A percentile compares a stretch with the other conserved stretches of the same genome.
Conservation (phyloP, 2,329 filamentous ascomycete species). For the Xylariaceae sp. region DNA sequence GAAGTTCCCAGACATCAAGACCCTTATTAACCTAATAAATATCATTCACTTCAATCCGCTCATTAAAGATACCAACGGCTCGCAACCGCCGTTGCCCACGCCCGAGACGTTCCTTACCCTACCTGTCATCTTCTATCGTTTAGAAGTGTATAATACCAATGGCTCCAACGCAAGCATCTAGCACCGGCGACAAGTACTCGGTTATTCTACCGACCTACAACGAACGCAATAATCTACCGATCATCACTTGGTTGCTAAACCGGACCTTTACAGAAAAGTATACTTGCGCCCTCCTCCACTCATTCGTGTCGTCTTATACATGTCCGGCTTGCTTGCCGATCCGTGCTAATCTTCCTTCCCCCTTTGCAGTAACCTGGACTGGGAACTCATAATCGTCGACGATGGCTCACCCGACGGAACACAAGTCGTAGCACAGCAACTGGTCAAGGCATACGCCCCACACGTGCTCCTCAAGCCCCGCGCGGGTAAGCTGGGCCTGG, state of each 20-base stretch:
- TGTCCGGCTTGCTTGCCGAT: too few species aligned
- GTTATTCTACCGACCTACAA: constrained; percentile 98
- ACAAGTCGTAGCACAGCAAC: constrained; percentile 81
- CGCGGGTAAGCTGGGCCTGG: constrained; percentile 91
- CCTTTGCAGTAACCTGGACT: constrained; percentile 71
- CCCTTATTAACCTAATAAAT: constrained; percentile 6
- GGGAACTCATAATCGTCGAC: constrained; percentile 97
- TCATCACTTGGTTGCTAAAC: constrained; percentile 91
- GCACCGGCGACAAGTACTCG: constrained; percentile 73
- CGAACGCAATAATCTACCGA: constrained; percentile 93
- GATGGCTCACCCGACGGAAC: constrained; percentile 96
- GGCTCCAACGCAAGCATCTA: constrained; percentile 39
- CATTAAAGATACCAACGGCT: neutral
- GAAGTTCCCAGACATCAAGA: constrained; percentile 12
- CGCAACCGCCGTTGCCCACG: neutral
- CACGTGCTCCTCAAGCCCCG: constrained; percentile 82
- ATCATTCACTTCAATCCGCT: constrained; percentile 3
- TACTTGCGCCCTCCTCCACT: constrained; percentile 25
- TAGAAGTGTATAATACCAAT: constrained; percentile 32
- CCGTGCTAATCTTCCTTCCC: neutral
- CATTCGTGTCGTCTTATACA: too few species aligned
- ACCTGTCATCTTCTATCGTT: too few species aligned
- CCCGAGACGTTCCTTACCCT: constrained; percentile 3
- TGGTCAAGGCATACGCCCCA: constrained; percentile 75
- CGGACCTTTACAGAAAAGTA: constrained; percentile 87